A percentile compares a stretch with the other conserved stretches of the same genome.
These are phyloP conservation scores for Populus hybrid DNA, from an alignment of 441 rosid genomes.

Conservation along the genomic window DNA sequence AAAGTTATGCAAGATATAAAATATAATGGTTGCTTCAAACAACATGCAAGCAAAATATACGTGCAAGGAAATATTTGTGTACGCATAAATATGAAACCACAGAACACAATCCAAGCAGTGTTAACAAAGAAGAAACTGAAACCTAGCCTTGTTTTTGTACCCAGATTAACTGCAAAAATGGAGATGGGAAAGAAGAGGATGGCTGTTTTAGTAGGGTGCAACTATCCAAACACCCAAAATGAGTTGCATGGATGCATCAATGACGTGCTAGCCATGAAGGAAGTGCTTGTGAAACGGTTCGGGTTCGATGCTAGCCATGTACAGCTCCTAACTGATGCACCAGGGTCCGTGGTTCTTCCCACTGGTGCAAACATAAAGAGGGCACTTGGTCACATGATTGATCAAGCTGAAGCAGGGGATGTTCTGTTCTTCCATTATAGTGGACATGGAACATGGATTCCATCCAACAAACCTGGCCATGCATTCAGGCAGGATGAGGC, in stretches of 20 bases:
- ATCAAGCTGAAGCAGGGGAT: conserved; percentile 44
- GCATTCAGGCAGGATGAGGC: conserved; percentile 59
- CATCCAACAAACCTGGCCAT: conserved; percentile 33
- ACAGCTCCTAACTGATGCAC: conserved; percentile 42
- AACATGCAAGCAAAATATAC: neutral
- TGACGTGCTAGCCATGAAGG: conserved; percentile 46
- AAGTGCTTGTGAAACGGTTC: conserved; percentile 33
- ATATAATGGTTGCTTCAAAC: neutral
- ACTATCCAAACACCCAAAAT: conserved; percentile 46
- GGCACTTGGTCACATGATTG: conserved; percentile 52
- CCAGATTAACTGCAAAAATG: conserved; percentile 18
- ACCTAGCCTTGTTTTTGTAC: neutral
- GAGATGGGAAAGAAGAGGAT: conserved; percentile 37
- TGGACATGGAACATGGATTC: conserved; percentile 64
- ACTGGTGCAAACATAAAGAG: no score
- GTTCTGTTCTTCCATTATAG: conserved; percentile 61
- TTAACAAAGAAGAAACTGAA: neutral
- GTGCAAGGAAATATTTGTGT: neutral
- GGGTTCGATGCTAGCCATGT: conserved; percentile 35
- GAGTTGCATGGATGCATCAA: conserved; percentile 64
- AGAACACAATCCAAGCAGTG: neutral
- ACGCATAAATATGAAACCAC: neutral
- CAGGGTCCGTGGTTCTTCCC: conserved; percentile 32
- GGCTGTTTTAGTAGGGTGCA: conserved; percentile 65
- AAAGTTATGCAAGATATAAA: no score